Evolutionary conservation across 345 rosid genomes (phyloP), one percentile per base, ranked within the genome.

Genomic region (Brassica incana): DNA sequence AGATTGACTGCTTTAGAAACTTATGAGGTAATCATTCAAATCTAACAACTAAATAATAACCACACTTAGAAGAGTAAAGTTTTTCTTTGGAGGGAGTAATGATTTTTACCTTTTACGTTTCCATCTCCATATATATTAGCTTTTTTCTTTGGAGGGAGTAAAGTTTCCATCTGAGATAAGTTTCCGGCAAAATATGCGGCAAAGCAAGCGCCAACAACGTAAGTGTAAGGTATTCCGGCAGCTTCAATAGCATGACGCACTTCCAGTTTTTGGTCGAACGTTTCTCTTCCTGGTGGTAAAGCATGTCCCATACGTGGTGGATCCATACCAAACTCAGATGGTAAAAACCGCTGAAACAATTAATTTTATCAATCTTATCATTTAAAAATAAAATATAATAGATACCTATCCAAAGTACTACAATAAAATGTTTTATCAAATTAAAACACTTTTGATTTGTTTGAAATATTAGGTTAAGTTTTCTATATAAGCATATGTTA

Each of bases 251-350:
- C 99, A 12, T 63, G 86, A 65, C 98, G 89, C 18, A 92, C 93
- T 6, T 12, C 67, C 97, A 92, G 89, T 81, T 95, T 95, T 64
- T 92, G 85, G 60, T 92, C 99, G 35, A 95, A 92, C 0, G 95
- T 72, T 59, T 83, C 94, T 73, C 89, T 87, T 67, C 98, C 97
- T 0, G 99, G 99, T 20, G 88, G 93, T 7, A 95, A 71, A 1
- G 97, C 97, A 9, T 89, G 69, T 30, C 65, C 86, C 99, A 95
- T 95, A 10, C 85, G 69, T 0, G 96, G 65, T 29, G 97, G 95
- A 77, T 95, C 97, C 84, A 87, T 92, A 3, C 99, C 99, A 71
- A 91, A 95, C 70, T 95, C 99, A 1, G 97, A 92, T 0, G 97
- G 97, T 82, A 95, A 75, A 76, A 95, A 92, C 16, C 97, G 83